Evolutionary conservation across 129 eudicot genomes (phyloP), one percentile per base, ranked within the genome.

Genomic region (Flaveria linearis): DNA sequence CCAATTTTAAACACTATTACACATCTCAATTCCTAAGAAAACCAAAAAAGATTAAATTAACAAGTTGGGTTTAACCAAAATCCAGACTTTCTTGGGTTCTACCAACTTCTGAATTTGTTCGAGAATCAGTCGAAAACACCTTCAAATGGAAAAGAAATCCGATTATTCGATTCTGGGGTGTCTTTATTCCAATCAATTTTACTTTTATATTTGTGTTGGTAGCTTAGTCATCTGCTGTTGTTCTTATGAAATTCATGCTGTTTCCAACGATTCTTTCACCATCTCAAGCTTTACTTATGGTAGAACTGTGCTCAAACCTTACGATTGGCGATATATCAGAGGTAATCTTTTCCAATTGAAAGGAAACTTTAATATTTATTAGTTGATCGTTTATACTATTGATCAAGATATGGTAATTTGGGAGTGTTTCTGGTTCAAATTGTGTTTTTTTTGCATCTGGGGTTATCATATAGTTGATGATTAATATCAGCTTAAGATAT

Each of bases 261-360:
- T 10, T 73, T 69, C 80, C 14, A 75, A 68, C 51, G 84, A 83
- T 41, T 91, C 91, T 42, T 84, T 84, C 84, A 86, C 88, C 55
- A 49, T 94, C 61, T 94, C 97, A 66, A 94, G 96, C 85, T 87
- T 89, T 71, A 78, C 81, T 60, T 94, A 94, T 82, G 85, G 88
- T 2, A 83, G 75, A 71, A 94, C 91, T 28, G 83, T 41, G 82
- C 97, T 94, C 85, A 91, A 52, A n/a, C 97, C 96, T 69, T 94
- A 73, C 74, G 96, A 91, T 1, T 94, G 98, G 98, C 89, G 93
- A 49, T 94, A 91, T 72, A 87, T 94, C 52, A 89, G 91, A 86
- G 97, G 98, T 93, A 83, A 46, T 45, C 66, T 33, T 36, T 39
- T 12, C 22, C 17, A 0, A 10, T 30, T 30, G 0, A 30, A 4